Conservation (phyloP, 768 basidiomycete species). For the Rhodotorula sphaerocarpa region DNA sequence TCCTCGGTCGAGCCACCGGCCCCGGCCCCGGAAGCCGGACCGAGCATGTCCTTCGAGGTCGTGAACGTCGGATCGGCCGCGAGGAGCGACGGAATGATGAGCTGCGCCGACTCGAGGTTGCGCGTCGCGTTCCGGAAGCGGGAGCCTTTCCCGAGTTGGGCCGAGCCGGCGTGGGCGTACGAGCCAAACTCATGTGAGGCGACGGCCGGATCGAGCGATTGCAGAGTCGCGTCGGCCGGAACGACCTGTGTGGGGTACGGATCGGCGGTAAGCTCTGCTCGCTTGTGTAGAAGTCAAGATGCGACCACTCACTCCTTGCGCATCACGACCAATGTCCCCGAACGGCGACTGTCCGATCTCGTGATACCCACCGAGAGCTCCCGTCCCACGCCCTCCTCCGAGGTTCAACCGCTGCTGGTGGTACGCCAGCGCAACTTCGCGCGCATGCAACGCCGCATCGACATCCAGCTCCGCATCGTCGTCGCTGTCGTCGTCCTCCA, state of each 20-base stretch:
- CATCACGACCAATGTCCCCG: background rate
- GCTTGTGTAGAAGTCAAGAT: too few species aligned
- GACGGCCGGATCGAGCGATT: slow-evolving; percentile 2
- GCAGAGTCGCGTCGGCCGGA: slow-evolving; percentile 13
- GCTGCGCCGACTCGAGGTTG: slow-evolving; percentile 32
- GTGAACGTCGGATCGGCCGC: slow-evolving; percentile 16
- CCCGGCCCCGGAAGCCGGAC: background rate
- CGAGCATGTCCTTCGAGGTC: slow-evolving; percentile 13
- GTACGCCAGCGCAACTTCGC: slow-evolving; percentile 34
- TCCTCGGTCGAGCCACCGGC: background rate
- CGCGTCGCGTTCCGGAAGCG: slow-evolving; percentile 29
- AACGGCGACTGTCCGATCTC: background rate
- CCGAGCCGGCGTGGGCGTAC: slow-evolving; percentile 9
- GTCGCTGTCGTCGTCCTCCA: slow-evolving; percentile 14
- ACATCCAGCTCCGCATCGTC: slow-evolving; percentile 32
- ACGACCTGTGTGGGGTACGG: slow-evolving; percentile 10
- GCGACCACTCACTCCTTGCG: slow-evolving; percentile 14
- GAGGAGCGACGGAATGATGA: slow-evolving; percentile 33
- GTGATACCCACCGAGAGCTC: slow-evolving; percentile 27
- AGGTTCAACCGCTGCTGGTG: slow-evolving; percentile 24
- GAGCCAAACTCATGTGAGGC: background rate
- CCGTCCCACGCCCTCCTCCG: slow-evolving; percentile 29
- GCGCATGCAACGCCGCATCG: slow-evolving; percentile 25
- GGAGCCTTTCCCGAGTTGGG: slow-evolving; percentile 13
- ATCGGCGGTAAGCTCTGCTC: background rate